Conservation (phyloP, 306 rosid genomes). For the Coriaria nepalensis region DNA sequence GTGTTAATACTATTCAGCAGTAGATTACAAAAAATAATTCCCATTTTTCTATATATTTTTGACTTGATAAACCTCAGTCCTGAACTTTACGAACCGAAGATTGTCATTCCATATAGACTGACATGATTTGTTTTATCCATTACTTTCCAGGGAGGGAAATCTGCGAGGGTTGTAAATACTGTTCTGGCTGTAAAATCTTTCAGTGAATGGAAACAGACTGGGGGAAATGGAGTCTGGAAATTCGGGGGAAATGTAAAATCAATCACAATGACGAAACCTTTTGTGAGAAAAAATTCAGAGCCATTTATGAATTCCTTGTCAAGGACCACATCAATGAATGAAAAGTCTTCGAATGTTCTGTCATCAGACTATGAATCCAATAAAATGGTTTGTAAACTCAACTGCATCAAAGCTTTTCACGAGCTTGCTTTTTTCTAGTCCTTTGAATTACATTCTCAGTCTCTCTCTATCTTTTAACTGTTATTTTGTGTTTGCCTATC, state of each 20-base stretch:
- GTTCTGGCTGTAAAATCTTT: conserved; percentile 82
- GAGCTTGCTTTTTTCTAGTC: conserved; percentile 13
- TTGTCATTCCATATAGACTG: not conserved
- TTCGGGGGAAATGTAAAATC: conserved; percentile 77
- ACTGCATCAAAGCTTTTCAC: conserved; percentile 1
- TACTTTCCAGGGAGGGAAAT: conserved; percentile 66
- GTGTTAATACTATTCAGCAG: conserved; percentile 6
- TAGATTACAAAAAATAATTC: not conserved
- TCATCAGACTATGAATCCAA: conserved; percentile 46
- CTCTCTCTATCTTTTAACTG: not conserved
- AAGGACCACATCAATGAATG: conserved; percentile 52
- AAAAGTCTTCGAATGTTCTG: conserved; percentile 27
- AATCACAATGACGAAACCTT: conserved; percentile 34
- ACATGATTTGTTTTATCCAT: not conserved
- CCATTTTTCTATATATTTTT: not conserved
- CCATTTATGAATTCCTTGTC: conserved; percentile 71
- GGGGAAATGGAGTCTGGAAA: conserved; percentile 74
- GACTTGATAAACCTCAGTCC: not conserved
- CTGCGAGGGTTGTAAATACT: conserved; percentile 63
- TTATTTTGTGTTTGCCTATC: conserved; percentile 6
- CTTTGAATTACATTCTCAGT: not conserved
- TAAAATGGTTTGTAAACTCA: conserved; percentile 71
- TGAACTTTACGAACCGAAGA: not conserved
- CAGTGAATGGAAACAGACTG: conserved; percentile 75
- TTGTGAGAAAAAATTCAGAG: conserved; percentile 70